Evolutionary conservation across 2,329 filamentous ascomycete species (phyloP), one percentile per base, ranked within the genome.

Genomic region (Pestalotiopsis sp.): DNA sequence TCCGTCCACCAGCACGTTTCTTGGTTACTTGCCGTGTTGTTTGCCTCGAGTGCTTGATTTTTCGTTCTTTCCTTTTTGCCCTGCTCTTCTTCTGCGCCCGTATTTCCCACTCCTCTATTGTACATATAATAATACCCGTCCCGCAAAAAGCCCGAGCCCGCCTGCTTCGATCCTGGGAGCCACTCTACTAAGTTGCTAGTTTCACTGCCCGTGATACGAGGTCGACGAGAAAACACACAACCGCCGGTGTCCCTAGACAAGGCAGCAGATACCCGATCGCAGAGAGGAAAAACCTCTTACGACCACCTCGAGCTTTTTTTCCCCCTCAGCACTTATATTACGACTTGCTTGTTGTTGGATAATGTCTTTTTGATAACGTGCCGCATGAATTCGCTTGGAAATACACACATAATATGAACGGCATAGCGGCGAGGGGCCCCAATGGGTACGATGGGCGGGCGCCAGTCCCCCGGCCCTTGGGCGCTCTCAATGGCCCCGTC

Each of bases 401-500:
- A 58, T 58, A 35, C 24, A 67, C n/a, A 57, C 48, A 38, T 17
- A 65, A 60, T 30, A 69, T 69, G 68, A 69, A 69, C 57, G 65
- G 52, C 65, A 22, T 69, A 44, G 38, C 65, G 26, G 64, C 24
- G 30, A 66, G 65, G 38, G 59, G 48, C 24, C 83, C 84, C 82
- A 83, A 81, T 71, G 78, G 77, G 66, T 80, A 80, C 62, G 65
- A 65, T 67, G 68, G 57, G 30, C 48, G 61, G 40, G 59, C 64
- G 20, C 67, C 64, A 40, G n/a, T 40, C 39, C 59, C 39, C 13
- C 13, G 39, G 77, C 71, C 75, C 74, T 64, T 74, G 71, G 14
- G 75, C 79, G 76, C 74, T 64, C 81, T 82, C 52, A 83, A 79
- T 58, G 81, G 80, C 64, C 87, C 85, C 73, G 81, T 81, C 22